Percentiles rank a stretch among this genome's conserved stretches.
Evolutionary conservation across 225 moss, liverwort and hornwort genomes (phyloP).

Genomic region (Sphagnum tenellum): DNA sequence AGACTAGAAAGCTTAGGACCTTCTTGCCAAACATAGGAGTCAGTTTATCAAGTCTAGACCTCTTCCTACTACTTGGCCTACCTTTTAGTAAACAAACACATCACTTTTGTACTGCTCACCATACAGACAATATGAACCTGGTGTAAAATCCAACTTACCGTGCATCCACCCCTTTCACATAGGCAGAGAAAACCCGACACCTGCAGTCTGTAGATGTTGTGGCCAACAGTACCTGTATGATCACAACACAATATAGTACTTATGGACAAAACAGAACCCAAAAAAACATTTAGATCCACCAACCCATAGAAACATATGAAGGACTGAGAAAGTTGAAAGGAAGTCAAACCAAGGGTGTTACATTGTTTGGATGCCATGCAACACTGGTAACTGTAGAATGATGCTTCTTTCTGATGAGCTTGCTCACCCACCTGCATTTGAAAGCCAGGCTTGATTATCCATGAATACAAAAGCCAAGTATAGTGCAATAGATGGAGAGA

Average conservation of each 20-base stretch:
- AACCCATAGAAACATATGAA: conserved; percentile 5
- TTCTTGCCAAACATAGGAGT: no score
- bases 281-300: no score
- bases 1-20: no score
- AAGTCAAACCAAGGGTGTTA: conserved; percentile 18
- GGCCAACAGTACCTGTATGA: conserved; percentile 73
- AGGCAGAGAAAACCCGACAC: conserved; percentile 93
- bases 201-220: conserved; percentile 97
- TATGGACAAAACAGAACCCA: no score
- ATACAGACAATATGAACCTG: no score
- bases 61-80: no score
- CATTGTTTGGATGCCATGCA: conserved; percentile 99
- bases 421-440: conserved; percentile 87
- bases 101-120: no score
- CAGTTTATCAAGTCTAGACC: no score
- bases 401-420: conserved; percentile 94
- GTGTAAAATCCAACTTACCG: conserved; percentile 34
- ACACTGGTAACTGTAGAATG: conserved; percentile 84
- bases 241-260: neutral
- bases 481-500: no score
- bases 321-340: conserved; percentile 1
- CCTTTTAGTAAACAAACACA: no score
- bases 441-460: no score
- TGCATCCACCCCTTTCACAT: conserved; percentile 95
- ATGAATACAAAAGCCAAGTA: no score